Conservation (phyloP, 192 early-diverging fungal species). For the Chytriomyces sp. region DNA sequence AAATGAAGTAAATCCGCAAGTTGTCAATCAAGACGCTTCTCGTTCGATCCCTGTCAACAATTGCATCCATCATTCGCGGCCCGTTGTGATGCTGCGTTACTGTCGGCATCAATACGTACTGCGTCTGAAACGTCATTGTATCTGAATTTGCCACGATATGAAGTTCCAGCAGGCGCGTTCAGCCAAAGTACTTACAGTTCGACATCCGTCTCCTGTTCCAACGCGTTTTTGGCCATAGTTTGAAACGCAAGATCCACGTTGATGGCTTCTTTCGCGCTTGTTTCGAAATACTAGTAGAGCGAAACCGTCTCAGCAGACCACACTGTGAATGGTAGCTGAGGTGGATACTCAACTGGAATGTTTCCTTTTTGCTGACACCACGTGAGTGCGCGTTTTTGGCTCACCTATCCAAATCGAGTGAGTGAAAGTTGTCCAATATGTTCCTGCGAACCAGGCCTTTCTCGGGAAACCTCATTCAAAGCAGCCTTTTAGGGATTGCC, state of each 20-base stretch:
- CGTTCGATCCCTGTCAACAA: too few relatives aligned
- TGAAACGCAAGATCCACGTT: slow-evolving; percentile 98
- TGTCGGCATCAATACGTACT: slow-evolving; percentile 83
- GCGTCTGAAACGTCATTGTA: slow-evolving; percentile 86
- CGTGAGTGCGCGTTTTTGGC: slow-evolving; percentile 90
- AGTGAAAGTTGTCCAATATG: too few relatives aligned
- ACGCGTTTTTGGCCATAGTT: slow-evolving; percentile 91
- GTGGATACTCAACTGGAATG: slow-evolving; percentile 63
- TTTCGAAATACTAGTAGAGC: slow-evolving; percentile 85
- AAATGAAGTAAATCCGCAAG: too few relatives aligned
- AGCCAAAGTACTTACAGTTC: slow-evolving; percentile 62
- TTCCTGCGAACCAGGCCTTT: too few relatives aligned
- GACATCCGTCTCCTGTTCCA: slow-evolving; percentile 90
- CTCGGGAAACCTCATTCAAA: too few relatives aligned
- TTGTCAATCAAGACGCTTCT: too few relatives aligned
- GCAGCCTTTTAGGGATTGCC: too few relatives aligned
- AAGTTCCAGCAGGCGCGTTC: neutral
- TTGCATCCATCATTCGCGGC: neutral
- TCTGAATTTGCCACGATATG: slow-evolving; percentile 4
- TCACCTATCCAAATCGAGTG: slow-evolving; percentile 80
- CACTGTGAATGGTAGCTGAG: neutral
- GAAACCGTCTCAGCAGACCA: neutral
- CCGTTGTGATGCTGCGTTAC: neutral
- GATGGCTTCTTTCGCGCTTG: slow-evolving; percentile 95
- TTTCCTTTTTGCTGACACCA: slow-evolving; percentile 97